phyloP scores from a whole-genome alignment of 2,329 filamentous ascomycete genomes.

The Aureobasidium namibiae region DNA sequence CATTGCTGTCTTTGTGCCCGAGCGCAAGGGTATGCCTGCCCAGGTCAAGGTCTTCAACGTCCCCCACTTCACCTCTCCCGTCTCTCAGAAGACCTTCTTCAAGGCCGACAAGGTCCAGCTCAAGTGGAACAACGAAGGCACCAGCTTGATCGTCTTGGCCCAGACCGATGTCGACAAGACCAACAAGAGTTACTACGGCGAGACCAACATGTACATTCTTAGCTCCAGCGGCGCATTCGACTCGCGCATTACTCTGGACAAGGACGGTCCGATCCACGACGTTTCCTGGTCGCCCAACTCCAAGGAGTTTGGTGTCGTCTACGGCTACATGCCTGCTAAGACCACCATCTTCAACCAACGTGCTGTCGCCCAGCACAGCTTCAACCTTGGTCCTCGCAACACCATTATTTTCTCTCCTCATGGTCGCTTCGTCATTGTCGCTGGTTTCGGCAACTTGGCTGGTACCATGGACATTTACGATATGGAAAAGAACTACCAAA shows the following conservation, averaged over 20 bases:
- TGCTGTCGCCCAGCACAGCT: constrained; percentile 73
- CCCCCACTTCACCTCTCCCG: constrained; percentile 70
- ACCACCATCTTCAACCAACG: constrained; percentile 94
- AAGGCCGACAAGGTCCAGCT: constrained; percentile 98
- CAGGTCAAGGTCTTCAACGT: constrained; percentile 92
- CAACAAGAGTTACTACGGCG: constrained; percentile 98
- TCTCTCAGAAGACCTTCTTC: constrained; percentile 98
- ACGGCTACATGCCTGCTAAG: constrained; percentile 98
- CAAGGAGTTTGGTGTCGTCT: constrained; percentile 94
- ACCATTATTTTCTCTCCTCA: constrained; percentile 92
- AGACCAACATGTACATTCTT: constrained; percentile 92
- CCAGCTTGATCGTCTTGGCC: constrained; percentile 84
- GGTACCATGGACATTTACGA: constrained; percentile 98
- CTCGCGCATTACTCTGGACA: constrained; percentile 84
- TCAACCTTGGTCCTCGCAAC: constrained; percentile 82
- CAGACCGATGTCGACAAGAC: constrained; percentile 98
- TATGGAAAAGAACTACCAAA: constrained; percentile 84
- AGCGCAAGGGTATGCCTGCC: constrained; percentile 93
- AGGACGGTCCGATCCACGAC: constrained; percentile 96
- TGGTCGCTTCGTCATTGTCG: constrained; percentile 85
- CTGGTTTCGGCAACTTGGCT: constrained; percentile 93
- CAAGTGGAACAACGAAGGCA: constrained; percentile 93
- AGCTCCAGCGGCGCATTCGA: constrained; percentile 89
- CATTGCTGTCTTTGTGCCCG: constrained; percentile 89
- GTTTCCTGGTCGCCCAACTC: constrained; percentile 98